Percentiles rank a stretch among this genome's conserved stretches.
These are phyloP conservation scores for Parathielavia appendiculata DNA, from an alignment of 495 filamentous ascomycete species.

Conservation along the genomic window DNA sequence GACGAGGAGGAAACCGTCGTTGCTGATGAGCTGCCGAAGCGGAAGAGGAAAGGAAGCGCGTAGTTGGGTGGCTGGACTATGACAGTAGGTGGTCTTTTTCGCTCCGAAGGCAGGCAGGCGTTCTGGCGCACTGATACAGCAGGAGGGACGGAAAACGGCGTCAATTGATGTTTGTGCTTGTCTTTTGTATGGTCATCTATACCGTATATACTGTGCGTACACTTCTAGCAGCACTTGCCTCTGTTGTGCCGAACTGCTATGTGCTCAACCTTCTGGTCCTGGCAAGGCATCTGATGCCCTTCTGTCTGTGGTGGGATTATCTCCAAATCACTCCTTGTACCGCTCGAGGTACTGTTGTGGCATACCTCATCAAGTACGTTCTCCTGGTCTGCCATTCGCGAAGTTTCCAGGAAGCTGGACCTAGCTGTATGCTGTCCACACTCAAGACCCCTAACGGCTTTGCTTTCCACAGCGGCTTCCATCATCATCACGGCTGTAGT, in stretches of 20 bases:
- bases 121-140: constrained; percentile 8
- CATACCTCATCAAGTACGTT: background rate
- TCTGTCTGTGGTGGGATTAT: background rate
- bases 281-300: background rate
- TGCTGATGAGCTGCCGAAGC: constrained; percentile 17
- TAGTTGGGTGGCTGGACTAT: background rate
- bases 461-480: no score
- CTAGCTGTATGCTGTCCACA: background rate
- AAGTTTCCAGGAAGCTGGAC: background rate
- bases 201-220: constrained; percentile 6
- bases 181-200: constrained; percentile 11
- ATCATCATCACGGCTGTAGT: no score
- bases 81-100: constrained; percentile 1
- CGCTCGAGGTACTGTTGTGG: background rate
- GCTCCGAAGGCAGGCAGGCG: constrained; percentile 10
- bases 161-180: constrained; percentile 9
- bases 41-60: constrained; percentile 23
- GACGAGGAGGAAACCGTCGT: constrained; percentile 18
- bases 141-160: constrained; percentile 13
- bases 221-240: background rate
- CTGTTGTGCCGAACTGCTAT: background rate
- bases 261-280: background rate
- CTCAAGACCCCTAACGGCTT: no score
- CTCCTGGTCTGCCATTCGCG: background rate
- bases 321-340: background rate